A percentile compares a stretch with the other conserved stretches of the same genome.
phyloP scores from a whole-genome alignment of 2,329 filamentous ascomycete species.

The Colletotrichum tropicicola region DNA sequence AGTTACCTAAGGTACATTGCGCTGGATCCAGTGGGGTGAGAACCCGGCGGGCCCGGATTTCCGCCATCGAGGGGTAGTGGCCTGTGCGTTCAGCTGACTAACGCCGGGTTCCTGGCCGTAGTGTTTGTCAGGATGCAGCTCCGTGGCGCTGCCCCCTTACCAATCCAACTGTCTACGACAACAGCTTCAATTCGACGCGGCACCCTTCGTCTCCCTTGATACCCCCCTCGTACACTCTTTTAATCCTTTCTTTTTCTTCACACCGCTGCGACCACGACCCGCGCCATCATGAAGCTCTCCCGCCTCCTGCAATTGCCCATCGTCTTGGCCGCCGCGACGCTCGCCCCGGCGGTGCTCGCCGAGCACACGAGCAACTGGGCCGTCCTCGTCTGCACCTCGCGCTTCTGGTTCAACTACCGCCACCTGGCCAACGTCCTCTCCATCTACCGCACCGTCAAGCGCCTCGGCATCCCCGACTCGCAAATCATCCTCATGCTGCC shows the following conservation, averaged over 20 bases:
- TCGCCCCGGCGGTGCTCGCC: constrained; percentile 57
- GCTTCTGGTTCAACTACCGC: constrained; percentile 99
- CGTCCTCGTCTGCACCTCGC: constrained; percentile 96
- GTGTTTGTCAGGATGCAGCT: constrained; percentile 24
- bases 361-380: constrained; percentile 99
- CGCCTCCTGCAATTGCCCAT: constrained; percentile 53
- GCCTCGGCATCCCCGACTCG: constrained; percentile 95
- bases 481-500: constrained; percentile 99
- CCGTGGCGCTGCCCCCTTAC: constrained; percentile 22
- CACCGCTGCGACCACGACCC: background rate
- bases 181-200: background rate
- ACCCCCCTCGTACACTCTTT: background rate
- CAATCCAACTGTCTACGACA: background rate
- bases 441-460: constrained; percentile 97
- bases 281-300: constrained; percentile 60
- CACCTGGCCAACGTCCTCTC: constrained; percentile 98
- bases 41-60: background rate
- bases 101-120: background rate
- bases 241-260: background rate
- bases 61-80: background rate
- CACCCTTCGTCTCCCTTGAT: constrained; percentile 10
- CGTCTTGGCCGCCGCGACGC: constrained; percentile 56
- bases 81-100: constrained; percentile 23
- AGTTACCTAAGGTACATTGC: background rate
- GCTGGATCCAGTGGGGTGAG: background rate